phyloP scores from a whole-genome alignment of 768 basidiomycete genomes.

The Tulasnella sp. region DNA sequence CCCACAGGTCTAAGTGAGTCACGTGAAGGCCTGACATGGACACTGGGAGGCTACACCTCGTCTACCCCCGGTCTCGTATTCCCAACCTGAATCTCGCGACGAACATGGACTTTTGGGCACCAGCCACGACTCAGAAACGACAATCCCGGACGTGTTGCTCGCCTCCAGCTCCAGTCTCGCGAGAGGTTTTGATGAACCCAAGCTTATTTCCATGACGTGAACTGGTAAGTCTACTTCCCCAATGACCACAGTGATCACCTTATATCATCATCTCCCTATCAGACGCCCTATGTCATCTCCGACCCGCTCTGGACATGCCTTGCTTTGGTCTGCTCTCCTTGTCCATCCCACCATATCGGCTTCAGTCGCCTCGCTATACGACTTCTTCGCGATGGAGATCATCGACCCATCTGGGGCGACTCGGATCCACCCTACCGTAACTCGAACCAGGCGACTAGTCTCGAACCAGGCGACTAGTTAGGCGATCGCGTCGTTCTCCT shows the following conservation, averaged over 20 bases:
- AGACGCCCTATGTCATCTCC: constrained; percentile 57
- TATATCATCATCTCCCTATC: neutral
- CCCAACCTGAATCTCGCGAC: constrained; percentile 49
- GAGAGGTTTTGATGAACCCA: constrained; percentile 77
- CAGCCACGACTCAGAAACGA: constrained; percentile 27
- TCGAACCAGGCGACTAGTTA: too few relatives aligned
- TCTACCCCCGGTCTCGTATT: neutral
- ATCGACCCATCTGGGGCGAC: constrained; percentile 51
- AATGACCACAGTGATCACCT: too few relatives aligned
- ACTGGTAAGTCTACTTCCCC: constrained; percentile 44
- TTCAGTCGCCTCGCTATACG: constrained; percentile 76
- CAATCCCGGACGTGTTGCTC: constrained; percentile 38
- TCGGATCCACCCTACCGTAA: constrained; percentile 79
- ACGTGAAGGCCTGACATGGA: too few relatives aligned
- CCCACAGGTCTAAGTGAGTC: too few relatives aligned
- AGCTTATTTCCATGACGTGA: constrained; percentile 51
- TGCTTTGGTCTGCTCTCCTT: constrained; percentile 85
- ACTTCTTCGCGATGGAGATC: constrained; percentile 69
- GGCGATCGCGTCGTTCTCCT: constrained; percentile 92
- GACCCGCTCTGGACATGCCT: constrained; percentile 70
- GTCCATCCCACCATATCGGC: constrained; percentile 97
- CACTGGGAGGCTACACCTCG: too few relatives aligned
- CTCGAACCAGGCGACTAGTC: constrained; percentile 98
- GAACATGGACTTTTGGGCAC: constrained; percentile 51
- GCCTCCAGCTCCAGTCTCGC: constrained; percentile 68